Base-by-base conservation (phyloP, 1,139 yeast species). In the Yamadazyma mexicana region DNA sequence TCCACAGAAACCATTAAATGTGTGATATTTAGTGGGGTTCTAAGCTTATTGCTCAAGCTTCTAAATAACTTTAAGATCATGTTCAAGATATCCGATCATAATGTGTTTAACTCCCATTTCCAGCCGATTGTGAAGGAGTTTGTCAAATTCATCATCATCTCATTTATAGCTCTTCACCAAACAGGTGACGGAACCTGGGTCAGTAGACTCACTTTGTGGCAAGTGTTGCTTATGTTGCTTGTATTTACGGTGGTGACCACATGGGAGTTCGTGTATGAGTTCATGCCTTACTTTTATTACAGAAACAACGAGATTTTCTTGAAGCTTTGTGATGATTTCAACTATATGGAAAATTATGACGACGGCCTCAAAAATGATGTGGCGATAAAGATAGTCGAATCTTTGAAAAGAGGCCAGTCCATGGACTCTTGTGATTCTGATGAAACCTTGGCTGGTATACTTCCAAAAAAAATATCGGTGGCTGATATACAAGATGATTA, bases 401-500 rank as follows among this genome's bases (percentile, higher is more conserved):
- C 43, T 5, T 38, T 49, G 23, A 34, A 27, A 8, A 29, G 40
- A 12, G 37, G 30, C 4, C 20, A 31, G 2, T 37, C 39, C 1
- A 31, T 43, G 10, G 27, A 24, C 6, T 36, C 38, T 2, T 23
- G 25, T 7, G 33, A 31, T 15, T 33, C 35, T 15, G 45, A 39
- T 16, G 43, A 40, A 9, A 47, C 51, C 11, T 42, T 50, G 24
- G 53, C 51, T 11, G 52, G 42, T 3, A 32, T 43, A 3, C 39
- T 50, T 14, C 54, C 54, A 8, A 40, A 46, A 31, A 36, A 42
- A 17, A 47, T 49, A 15, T 33, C 43, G 2, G 35, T 42, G n/a
- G 33, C 42, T 7, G 37, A 39, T 15, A 35, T 40, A 2, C 23
- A 28, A 5, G 31, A 34, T 8, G 38, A 34, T 4, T 31, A 32